Evolutionary conservation across 768 basidiomycete genomes (phyloP).

Genomic region (Suillus paluster): DNA sequence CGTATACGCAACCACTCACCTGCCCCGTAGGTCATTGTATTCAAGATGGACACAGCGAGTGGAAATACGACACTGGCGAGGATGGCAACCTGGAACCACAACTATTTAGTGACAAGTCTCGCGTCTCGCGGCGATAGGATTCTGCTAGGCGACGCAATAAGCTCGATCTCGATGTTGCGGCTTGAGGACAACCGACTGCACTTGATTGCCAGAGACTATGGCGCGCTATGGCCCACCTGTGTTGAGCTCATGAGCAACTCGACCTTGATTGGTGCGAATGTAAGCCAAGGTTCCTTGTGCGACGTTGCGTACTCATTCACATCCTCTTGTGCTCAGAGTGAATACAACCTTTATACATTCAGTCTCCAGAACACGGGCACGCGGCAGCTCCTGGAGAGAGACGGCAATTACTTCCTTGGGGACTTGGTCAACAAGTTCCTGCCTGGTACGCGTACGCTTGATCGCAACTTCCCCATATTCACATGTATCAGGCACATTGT

Average conservation of each 20-base stretch:
- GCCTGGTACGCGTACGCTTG: constrained; percentile 47
- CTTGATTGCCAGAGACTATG: constrained; percentile 73
- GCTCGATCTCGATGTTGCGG: constrained; percentile 74
- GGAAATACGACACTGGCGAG: constrained; percentile 37
- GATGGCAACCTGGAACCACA: constrained; percentile 75
- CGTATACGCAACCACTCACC: not conserved
- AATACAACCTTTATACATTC: constrained; percentile 71
- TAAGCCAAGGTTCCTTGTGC: constrained; percentile 41
- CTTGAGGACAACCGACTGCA: constrained; percentile 48
- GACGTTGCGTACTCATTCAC: constrained; percentile 13
- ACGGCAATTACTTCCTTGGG: constrained; percentile 74
- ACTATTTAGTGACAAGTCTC: constrained; percentile 76
- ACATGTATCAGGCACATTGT: constrained; percentile 54
- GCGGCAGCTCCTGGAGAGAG: constrained; percentile 55
- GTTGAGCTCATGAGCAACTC: constrained; percentile 60
- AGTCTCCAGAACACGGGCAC: constrained; percentile 47
- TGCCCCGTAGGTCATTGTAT: constrained; percentile 49
- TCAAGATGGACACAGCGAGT: constrained; percentile 42
- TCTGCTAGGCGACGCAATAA: constrained; percentile 79
- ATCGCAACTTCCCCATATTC: not conserved
- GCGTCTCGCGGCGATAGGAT: constrained; percentile 57
- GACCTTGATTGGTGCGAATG: constrained; percentile 75
- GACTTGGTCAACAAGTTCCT: constrained; percentile 82
- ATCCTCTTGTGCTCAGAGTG: constrained; percentile 47
- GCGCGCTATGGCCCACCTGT: constrained; percentile 72